These are phyloP conservation scores for Colletotrichum sp. DNA, from an alignment of 2,329 filamentous ascomycete genomes.

Conservation along the genomic window DNA sequence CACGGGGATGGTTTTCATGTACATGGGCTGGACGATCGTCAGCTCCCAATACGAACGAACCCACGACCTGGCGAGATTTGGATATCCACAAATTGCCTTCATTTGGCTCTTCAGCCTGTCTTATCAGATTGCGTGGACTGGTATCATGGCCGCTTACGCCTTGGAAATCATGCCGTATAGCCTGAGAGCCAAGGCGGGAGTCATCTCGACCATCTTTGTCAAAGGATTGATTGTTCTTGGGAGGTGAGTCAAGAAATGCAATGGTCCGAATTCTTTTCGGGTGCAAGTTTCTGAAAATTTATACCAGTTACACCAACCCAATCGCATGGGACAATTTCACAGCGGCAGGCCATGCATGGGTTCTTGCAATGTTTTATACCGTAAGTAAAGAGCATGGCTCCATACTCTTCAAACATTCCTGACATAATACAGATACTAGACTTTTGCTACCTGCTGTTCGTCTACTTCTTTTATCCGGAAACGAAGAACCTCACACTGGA, in stretches of 20 bases:
- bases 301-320: not conserved
- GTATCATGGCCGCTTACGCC: not conserved
- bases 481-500: not conserved
- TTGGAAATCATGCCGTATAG: not conserved
- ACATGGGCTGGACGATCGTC: not conserved
- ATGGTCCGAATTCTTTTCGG: no score
- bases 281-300: not conserved
- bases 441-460: not conserved
- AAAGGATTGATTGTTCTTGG: not conserved
- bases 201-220: not conserved
- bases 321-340: not conserved
- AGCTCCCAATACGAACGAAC: not conserved
- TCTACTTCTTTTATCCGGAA: not conserved
- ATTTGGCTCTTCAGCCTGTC: not conserved
- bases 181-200: not conserved
- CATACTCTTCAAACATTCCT: not conserved
- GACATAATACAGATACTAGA: not conserved
- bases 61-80: not conserved
- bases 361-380: not conserved
- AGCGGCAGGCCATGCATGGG: not conserved
- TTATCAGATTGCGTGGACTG: not conserved
- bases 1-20: not conserved
- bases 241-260: not conserved
- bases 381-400: accelerated
- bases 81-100: not conserved